Evolutionary conservation across 106 monocot species (phyloP).

Genomic region (Apostasia shenzhenica): DNA sequence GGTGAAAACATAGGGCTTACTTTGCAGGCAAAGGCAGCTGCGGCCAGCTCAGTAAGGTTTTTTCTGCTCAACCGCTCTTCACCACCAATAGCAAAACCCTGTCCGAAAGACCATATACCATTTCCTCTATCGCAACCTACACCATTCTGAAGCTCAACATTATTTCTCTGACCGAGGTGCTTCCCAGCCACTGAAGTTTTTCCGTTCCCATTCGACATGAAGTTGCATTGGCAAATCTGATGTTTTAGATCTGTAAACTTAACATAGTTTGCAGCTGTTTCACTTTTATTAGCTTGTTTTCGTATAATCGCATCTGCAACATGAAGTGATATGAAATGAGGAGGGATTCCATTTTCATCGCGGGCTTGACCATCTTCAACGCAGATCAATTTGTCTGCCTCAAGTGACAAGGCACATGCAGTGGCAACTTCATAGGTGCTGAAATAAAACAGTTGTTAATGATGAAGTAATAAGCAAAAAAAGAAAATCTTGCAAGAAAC

Average conservation of each 20-base stretch:
- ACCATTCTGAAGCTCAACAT: slow-evolving; percentile 52
- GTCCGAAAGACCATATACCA: slow-evolving; percentile 47
- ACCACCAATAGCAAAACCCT: slow-evolving; percentile 77
- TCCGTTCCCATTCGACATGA: neutral
- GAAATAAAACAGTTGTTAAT: slow-evolving; percentile 2
- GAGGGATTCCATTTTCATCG: slow-evolving; percentile 34
- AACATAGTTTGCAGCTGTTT: slow-evolving; percentile 67
- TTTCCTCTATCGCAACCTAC: slow-evolving; percentile 66
- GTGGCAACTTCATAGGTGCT: slow-evolving; percentile 87
- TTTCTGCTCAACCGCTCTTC: slow-evolving; percentile 43
- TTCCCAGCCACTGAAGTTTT: slow-evolving; percentile 7
- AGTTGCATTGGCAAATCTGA: neutral
- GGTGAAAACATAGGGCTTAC: slow-evolving; percentile 20
- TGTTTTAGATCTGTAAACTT: slow-evolving; percentile 40
- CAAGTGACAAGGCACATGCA: slow-evolving; percentile 67
- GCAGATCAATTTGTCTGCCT: slow-evolving; percentile 74
- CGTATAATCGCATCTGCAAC: slow-evolving; percentile 66
- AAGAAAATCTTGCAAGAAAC: too few species aligned
- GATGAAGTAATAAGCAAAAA: too few species aligned
- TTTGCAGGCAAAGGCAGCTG: slow-evolving; percentile 65
- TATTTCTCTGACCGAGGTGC: slow-evolving; percentile 9
- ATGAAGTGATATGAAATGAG: slow-evolving; percentile 53
- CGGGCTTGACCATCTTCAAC: slow-evolving; percentile 55
- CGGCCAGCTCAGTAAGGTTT: slow-evolving; percentile 69
- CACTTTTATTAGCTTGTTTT: slow-evolving; percentile 51